Evolutionary conservation across 345 rosid genomes (phyloP), one percentile per base, ranked within the genome.

Genomic region (Dimocarpus longan): DNA sequence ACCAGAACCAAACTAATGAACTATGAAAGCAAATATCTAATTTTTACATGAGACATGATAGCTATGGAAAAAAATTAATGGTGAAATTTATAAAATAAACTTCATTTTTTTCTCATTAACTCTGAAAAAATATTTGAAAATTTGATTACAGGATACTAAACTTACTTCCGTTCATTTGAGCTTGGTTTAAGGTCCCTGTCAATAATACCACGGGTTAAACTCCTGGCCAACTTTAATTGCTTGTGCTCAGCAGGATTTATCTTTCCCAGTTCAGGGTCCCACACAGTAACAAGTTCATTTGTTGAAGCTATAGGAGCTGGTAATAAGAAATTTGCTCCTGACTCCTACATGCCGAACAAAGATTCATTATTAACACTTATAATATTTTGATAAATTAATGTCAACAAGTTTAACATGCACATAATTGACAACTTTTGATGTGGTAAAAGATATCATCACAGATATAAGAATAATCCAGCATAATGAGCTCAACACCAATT

Each of bases 101-200:
- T 76, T 57, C 64, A 62, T 22, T 37, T 71, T 68, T 74, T 13
- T 32, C 50, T 18, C 44, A 46, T 18, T 46, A 19, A 78, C 19
- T 15, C 6, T 6, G 8, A 32, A 12, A 42, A 62, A 26, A 8
- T 8, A 50, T 63, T 24, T 75, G 39, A 24, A 56, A 73, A 6
- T 22, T 16, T 26, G 43, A 66, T 71, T 5, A 68, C 48, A 75
- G 32, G 69, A 74, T 69, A 70, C 42, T 68, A 59, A 67, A 77
- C 92, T 91, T 93, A 95, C 99, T 92, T 95, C 71, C 97, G 86
- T 78, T 93, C 99, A 28, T 80, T 79, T 75, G 79, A 54, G 76
- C 98, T 93, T 66, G 99, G 99, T 86, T 94, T 95, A 80, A 95
- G 92, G 87, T 95, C 98, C 90, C 94, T 95, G 86, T 95, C 98